Evolutionary conservation across 768 basidiomycete genomes (phyloP).

Genomic region (Leucosporidium yakuticum): DNA sequence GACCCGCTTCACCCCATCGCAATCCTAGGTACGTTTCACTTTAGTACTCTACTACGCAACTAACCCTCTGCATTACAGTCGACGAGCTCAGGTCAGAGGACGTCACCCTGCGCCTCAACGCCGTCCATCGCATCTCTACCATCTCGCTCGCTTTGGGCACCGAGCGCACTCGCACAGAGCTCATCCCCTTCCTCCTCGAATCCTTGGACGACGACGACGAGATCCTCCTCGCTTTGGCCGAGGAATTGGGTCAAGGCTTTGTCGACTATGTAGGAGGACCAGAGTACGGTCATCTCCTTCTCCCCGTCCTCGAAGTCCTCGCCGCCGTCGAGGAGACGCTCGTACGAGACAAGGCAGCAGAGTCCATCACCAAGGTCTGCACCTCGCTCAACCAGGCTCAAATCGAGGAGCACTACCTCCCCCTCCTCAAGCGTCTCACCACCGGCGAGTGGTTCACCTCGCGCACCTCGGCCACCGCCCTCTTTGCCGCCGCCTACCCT

Average conservation of each 20-base stretch:
- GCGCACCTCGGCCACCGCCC: constrained; percentile 86
- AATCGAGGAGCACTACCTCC: constrained; percentile 84
- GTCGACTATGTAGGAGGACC: constrained; percentile 91
- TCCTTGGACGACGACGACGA: constrained; percentile 99
- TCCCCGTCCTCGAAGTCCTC: constrained; percentile 89
- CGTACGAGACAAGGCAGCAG: constrained; percentile 96
- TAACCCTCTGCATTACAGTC: constrained; percentile 45
- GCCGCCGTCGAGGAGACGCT: constrained; percentile 96
- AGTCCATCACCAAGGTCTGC: constrained; percentile 87
- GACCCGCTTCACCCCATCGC: constrained; percentile 32
- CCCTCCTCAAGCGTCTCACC: constrained; percentile 78
- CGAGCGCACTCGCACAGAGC: constrained; percentile 88
- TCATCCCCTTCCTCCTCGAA: constrained; percentile 94
- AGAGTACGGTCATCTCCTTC: constrained; percentile 74
- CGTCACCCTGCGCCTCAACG: constrained; percentile 88
- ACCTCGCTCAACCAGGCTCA: constrained; percentile 67
- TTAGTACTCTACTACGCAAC: not conserved
- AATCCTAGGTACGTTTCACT: constrained; percentile 20
- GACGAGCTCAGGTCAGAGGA: constrained; percentile 98
- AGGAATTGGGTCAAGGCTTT: constrained; percentile 86
- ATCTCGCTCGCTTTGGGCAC: constrained; percentile 95
- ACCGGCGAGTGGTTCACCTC: constrained; percentile 99
- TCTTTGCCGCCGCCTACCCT: constrained; percentile 83
- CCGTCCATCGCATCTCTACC: constrained; percentile 93
- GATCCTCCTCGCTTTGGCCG: constrained; percentile 87